Base-by-base conservation (phyloP, 495 filamentous ascomycete genomes). In the Trichoderma virens region DNA sequence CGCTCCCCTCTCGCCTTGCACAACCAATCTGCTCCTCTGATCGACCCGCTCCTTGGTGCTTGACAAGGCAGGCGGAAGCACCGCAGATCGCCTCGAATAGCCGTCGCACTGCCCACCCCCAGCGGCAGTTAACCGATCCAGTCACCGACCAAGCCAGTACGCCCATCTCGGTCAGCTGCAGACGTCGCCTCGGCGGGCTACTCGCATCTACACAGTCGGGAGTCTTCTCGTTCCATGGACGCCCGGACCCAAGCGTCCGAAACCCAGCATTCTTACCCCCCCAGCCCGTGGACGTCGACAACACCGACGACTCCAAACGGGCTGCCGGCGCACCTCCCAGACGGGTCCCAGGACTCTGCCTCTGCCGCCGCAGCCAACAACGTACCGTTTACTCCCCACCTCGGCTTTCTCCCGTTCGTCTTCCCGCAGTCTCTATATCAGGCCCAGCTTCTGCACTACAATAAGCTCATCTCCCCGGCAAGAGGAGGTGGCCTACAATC, bases 381-480 rank as follows among this genome's bases (percentile, higher is more conserved):
- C 38, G 32, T 39, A 9, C 70, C 75, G 63, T 76, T 77, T 62
- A 65, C 75, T 45, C 62, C 76, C 5, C 76, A 73, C 38, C 62
- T 82, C 59, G 80, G 80, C 65, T 68, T 81, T 59, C 68, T 80
- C 6, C 78, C 80, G 25, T 77, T 78, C 67, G 68, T 82, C 38
- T 62, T 25, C 23, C 79, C 79, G 16, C 80, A 83, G 60, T 67
- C 78, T 25, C 70, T 77, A 56, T 78, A 80, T 66, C 79, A 84
- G 62, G 80, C 78, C 63, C 80, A 82, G 65, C 76, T 85, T 45
- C 78, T 78, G 20, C 75, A 81, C 51, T 83, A 84, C 75, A 83
- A 83, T 67, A 78, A 79, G 65, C 78, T 84, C 41, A 75, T 85
- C 45, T 76, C 80, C 20, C 74, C 79, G 32, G 74, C 79, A 31